A percentile compares a stretch with the other conserved stretches of the same genome.
Conservation (phyloP, 192 early-diverging fungal genomes). For the Coemansia sp. region DNA sequence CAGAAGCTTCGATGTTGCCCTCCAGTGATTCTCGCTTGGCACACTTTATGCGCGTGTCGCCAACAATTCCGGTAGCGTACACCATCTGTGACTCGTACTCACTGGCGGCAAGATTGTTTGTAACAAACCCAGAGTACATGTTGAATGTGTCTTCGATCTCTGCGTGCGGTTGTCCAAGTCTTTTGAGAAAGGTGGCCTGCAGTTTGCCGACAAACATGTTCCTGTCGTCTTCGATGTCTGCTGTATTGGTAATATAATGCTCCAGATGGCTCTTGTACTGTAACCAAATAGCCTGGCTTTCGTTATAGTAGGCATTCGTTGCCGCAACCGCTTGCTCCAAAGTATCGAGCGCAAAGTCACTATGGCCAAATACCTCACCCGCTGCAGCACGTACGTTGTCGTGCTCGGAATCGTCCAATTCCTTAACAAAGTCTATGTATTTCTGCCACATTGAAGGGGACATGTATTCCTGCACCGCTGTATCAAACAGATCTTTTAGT, state of each 20-base stretch:
- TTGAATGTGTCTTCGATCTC: slow-evolving; percentile 39
- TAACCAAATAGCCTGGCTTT: slow-evolving; percentile 29
- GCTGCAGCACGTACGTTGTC: slow-evolving; percentile 17
- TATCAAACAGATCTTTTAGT: slow-evolving; percentile 21
- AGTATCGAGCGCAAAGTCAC: slow-evolving; percentile 9
- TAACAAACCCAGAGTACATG: slow-evolving; percentile 45
- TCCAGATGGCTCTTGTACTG: slow-evolving; percentile 28
- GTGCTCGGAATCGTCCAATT: slow-evolving; percentile 8
- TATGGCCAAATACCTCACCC: slow-evolving; percentile 15
- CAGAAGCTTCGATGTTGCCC: slow-evolving; percentile 14
- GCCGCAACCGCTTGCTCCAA: slow-evolving; percentile 30
- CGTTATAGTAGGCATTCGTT: slow-evolving; percentile 18
- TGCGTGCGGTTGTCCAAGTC: slow-evolving; percentile 32
- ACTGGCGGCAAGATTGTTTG: slow-evolving; percentile 12
- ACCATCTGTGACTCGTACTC: slow-evolving; percentile 45
- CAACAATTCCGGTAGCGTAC: slow-evolving; percentile 26
- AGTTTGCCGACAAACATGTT: background rate
- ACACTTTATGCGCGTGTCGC: slow-evolving; percentile 20
- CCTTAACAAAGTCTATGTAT: slow-evolving; percentile 27
- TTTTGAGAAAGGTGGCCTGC: slow-evolving; percentile 22
- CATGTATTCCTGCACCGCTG: slow-evolving; percentile 16
- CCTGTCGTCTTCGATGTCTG: background rate
- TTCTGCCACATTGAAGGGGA: slow-evolving; percentile 31
- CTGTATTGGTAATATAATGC: slow-evolving; percentile 4
- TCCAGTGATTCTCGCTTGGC: slow-evolving; percentile 22